A percentile compares a stretch with the other conserved stretches of the same genome.
These are phyloP conservation scores for Xylariaceae sp. DNA, from an alignment of 2,329 filamentous ascomycete species.

Conservation along the genomic window DNA sequence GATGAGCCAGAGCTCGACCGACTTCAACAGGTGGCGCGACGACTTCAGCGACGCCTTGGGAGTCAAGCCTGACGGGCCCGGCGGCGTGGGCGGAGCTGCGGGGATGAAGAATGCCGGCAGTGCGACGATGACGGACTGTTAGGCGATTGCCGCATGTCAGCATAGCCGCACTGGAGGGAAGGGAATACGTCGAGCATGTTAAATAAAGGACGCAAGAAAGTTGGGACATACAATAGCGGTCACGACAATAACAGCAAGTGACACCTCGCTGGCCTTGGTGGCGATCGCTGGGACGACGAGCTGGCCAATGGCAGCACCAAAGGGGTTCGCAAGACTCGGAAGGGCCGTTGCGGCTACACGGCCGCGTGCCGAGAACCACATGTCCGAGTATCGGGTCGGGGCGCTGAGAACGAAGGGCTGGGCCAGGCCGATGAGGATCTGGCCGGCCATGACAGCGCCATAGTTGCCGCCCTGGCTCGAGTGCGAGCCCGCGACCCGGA, in stretches of 20 bases:
- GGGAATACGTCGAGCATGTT: too few species aligned
- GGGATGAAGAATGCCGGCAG: constrained; percentile 81
- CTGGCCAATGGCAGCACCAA: constrained; percentile 85
- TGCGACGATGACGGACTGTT: constrained; percentile 46
- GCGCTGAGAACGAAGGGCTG: constrained; percentile 90
- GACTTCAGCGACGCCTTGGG: constrained; percentile 48
- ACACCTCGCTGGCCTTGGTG: constrained; percentile 56
- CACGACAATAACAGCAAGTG: constrained; percentile 78
- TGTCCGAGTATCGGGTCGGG: constrained; percentile 83
- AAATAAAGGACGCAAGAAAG: too few species aligned
- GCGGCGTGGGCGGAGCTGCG: constrained; percentile 68
- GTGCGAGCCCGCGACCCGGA: constrained; percentile 70
- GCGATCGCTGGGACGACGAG: constrained; percentile 78
- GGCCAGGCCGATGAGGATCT: constrained; percentile 81
- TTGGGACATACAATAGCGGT: constrained; percentile 64
- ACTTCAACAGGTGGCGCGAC: constrained; percentile 56
- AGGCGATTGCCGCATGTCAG: neutral
- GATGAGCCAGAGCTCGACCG: constrained; percentile 73
- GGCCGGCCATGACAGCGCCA: constrained; percentile 79
- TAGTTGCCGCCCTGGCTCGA: constrained; percentile 56
- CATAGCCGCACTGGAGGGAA: neutral
- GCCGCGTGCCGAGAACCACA: constrained; percentile 86
- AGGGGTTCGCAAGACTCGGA: constrained; percentile 78
- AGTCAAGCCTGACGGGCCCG: constrained; percentile 60
- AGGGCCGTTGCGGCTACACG: constrained; percentile 84